A percentile compares a stretch with the other conserved stretches of the same genome.
phyloP scores from a whole-genome alignment of 1,284 basidiomycete genomes.

The Heterobasidion irregulare region DNA sequence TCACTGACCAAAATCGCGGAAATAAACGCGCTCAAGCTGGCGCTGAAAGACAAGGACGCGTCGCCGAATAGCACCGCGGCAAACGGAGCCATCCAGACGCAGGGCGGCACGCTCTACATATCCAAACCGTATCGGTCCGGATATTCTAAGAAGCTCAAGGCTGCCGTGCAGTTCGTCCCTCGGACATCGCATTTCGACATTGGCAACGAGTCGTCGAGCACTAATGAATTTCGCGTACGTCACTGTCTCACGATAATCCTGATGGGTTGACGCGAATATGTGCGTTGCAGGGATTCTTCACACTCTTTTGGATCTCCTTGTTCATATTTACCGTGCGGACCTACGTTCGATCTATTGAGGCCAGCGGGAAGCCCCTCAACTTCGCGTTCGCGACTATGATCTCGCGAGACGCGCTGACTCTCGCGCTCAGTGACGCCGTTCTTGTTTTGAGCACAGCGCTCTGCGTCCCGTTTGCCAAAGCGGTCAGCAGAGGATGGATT shows the following conservation, averaged over 20 bases:
- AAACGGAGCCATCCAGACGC: conserved; percentile 26
- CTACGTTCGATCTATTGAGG: conserved; percentile 70
- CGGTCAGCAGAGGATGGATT: conserved; percentile 71
- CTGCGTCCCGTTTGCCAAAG: conserved; percentile 79
- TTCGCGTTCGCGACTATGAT: conserved; percentile 84
- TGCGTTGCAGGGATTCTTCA: conserved; percentile 75
- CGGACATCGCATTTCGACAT: conserved; percentile 82
- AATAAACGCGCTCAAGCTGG: neutral
- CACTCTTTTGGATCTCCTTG: conserved; percentile 85
- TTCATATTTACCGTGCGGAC: conserved; percentile 76
- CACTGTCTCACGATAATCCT: neutral
- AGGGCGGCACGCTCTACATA: conserved; percentile 62
- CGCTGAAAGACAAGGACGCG: neutral
- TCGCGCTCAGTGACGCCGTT: conserved; percentile 80
- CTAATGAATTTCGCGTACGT: conserved; percentile 81
- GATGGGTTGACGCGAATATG: neutral
- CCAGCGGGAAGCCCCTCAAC: conserved; percentile 72
- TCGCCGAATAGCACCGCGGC: neutral
- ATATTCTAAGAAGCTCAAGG: conserved; percentile 58
- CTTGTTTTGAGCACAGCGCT: conserved; percentile 74
- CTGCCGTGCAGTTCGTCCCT: conserved; percentile 78
- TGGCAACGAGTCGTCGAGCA: conserved; percentile 59
- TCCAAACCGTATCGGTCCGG: conserved; percentile 67
- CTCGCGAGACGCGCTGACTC: conserved; percentile 75
- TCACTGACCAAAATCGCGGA: neutral